Base-by-base conservation (phyloP, 805 yeast genomes). In the Starmerella etchellsii region DNA sequence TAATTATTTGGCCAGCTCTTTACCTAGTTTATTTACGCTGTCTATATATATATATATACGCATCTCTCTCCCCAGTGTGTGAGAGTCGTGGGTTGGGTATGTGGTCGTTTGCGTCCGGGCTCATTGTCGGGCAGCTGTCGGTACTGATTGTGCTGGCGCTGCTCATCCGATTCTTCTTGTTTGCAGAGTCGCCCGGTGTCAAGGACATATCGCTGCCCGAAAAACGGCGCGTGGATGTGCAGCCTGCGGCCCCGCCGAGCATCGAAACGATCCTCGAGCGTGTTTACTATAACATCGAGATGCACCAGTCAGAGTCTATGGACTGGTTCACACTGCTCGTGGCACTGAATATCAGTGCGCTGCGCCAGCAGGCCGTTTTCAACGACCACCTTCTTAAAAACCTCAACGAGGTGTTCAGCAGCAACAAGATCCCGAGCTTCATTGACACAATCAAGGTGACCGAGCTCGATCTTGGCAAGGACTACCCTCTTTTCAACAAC, bases 271-370 rank as follows among this genome's bases (percentile, higher is more conserved):
- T 91, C 18, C 64, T 91, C 30, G 96, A 88, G 48, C 87, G 85
- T 53, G 85, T 96, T 0, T 84, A 84, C 56, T 91, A 91, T 60
- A 81, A 91, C 54, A 96, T 91, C 1, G 76, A 77, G 34, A 76
- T 75, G 21, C 98, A 91, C 58, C 68, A 76, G 15, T 73, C 96
- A 0, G 98, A 91, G 63, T 80, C 95, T 0, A 63, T 91, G 45
- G 98, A 91, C 58, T 91, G 98, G 98, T 84, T 91, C 59, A 91
- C 88, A 49, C 96, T 91, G 1, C 66, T 91, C 28, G 71, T 91
- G 16, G 98, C 96, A 0, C 96, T 91, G 58, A 77, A 85, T 7
- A 76, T 91, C 21, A 74, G 82, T 25, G 94, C 87, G 48, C 70
- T 85, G 46, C 71, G 98, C 42, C 71, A 77, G n/a, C 97, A 91